phyloP scores from a whole-genome alignment of 257 asterid genomes.

The Primulina tabacum region DNA sequence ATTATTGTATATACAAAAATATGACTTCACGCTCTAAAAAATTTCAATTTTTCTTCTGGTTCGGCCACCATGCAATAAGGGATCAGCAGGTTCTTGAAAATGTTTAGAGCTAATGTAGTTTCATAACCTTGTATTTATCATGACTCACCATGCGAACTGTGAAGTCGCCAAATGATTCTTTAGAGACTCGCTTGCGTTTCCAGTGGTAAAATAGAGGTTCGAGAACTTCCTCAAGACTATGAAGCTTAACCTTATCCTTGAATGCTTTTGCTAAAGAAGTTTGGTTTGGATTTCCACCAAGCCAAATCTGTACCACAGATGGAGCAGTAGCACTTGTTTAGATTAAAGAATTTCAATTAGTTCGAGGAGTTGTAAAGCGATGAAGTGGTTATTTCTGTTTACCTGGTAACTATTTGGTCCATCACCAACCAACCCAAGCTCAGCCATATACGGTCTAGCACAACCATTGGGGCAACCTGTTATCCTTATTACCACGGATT shows the following conservation, averaged over 20 bases:
- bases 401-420: slow-evolving; percentile 99
- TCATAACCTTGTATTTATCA: slow-evolving; percentile 9
- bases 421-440: slow-evolving; percentile 94
- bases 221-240: slow-evolving; percentile 82
- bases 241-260: slow-evolving; percentile 87
- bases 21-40: background rate
- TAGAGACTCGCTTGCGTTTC: slow-evolving; percentile 67
- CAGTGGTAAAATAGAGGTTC: slow-evolving; percentile 92
- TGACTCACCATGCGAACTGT: slow-evolving; percentile 70
- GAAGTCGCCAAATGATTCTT: slow-evolving; percentile 91
- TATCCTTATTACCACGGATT: slow-evolving; percentile 82
- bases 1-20: no score
- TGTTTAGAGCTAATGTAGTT: background rate
- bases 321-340: slow-evolving; percentile 9
- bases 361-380: background rate
- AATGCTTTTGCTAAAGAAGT: slow-evolving; percentile 66
- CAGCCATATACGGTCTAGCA: slow-evolving; percentile 99
- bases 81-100: background rate
- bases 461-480: slow-evolving; percentile 99
- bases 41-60: background rate
- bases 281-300: slow-evolving; percentile 91
- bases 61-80: background rate
- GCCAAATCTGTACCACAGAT: slow-evolving; percentile 62
- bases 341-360: background rate
- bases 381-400: slow-evolving; percentile 4